Percentiles rank a stretch among this genome's conserved stretches.
Conservation (phyloP, 495 filamentous ascomycete species). For the Aspergillus coremiiformis region DNA sequence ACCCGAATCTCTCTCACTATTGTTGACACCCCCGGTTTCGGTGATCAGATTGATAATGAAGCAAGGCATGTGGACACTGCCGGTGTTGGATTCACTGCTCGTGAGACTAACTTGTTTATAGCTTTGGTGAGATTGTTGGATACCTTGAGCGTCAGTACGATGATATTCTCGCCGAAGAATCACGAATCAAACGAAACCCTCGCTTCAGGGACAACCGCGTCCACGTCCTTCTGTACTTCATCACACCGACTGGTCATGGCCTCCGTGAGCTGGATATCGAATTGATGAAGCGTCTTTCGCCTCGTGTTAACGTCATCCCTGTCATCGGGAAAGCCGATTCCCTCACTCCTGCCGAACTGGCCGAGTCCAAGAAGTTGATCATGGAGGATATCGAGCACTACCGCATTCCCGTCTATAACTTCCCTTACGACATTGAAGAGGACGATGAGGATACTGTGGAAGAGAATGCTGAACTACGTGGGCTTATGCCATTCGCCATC, state of each 20-base stretch:
- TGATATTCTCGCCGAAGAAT: conserved; percentile 97
- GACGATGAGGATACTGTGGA: conserved; percentile 99
- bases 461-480: conserved; percentile 94
- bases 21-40: conserved; percentile 96
- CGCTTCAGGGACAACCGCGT: conserved; percentile 98
- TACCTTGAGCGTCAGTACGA: conserved; percentile 99
- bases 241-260: conserved; percentile 95
- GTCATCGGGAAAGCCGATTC: conserved; percentile 98
- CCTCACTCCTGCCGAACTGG: conserved; percentile 90
- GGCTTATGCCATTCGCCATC: conserved; percentile 97
- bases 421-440: conserved; percentile 99
- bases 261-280: conserved; percentile 98
- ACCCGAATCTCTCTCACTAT: conserved; percentile 97
- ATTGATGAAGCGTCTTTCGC: conserved; percentile 97
- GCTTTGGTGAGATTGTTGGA: conserved; percentile 94
- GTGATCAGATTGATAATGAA: conserved; percentile 99
- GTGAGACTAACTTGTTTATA: conserved; percentile 36
- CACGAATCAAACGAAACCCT: conserved; percentile 99
- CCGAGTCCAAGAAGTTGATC: conserved; percentile 97
- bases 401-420: conserved; percentile 99
- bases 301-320: conserved; percentile 96
- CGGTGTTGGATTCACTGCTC: not conserved
- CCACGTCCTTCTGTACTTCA: conserved; percentile 96
- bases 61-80: conserved; percentile 59
- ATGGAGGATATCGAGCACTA: conserved; percentile 99